These are phyloP conservation scores for Talaromyces sp. DNA, from an alignment of 2,329 filamentous ascomycete genomes.

Conservation along the genomic window DNA sequence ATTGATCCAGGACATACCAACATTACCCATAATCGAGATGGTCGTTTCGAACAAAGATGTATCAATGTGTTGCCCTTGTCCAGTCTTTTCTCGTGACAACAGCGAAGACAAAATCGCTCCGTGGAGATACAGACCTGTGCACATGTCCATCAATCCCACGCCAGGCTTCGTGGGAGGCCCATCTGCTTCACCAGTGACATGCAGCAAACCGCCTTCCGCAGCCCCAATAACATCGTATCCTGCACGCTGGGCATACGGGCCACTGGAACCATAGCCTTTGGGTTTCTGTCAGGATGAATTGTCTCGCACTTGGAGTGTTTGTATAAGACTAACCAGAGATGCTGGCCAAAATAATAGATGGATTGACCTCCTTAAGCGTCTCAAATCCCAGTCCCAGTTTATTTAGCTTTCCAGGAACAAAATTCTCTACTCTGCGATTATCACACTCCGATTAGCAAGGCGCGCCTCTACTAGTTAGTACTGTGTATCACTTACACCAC, in stretches of 20 bases:
- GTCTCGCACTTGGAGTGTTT: neutral
- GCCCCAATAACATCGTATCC: slow-evolving; percentile 53
- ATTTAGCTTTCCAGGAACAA: slow-evolving; percentile 48
- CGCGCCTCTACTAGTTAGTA: neutral
- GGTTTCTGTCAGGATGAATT: neutral
- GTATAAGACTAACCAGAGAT: slow-evolving; percentile 38
- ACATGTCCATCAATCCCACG: slow-evolving; percentile 49
- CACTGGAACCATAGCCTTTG: slow-evolving; percentile 42
- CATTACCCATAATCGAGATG: slow-evolving; percentile 47
- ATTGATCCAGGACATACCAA: slow-evolving; percentile 46
- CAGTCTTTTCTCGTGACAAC: slow-evolving; percentile 40
- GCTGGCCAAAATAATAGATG: slow-evolving; percentile 47
- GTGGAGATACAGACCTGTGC: slow-evolving; percentile 50
- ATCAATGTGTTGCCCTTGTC: slow-evolving; percentile 48
- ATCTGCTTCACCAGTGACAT: slow-evolving; percentile 47
- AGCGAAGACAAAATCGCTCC: slow-evolving; percentile 50
- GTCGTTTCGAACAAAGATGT: slow-evolving; percentile 50
- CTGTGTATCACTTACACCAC: slow-evolving; percentile 34
- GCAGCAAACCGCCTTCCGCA: slow-evolving; percentile 48
- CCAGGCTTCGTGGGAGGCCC: slow-evolving; percentile 47
- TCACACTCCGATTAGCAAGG: neutral
- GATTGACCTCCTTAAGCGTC: slow-evolving; percentile 39
- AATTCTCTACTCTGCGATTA: slow-evolving; percentile 44
- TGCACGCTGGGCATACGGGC: slow-evolving; percentile 46
- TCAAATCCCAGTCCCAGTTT: slow-evolving; percentile 47